Evolutionary conservation across 1,284 basidiomycete genomes (phyloP).

Genomic region (Apiotrichum siamense): DNA sequence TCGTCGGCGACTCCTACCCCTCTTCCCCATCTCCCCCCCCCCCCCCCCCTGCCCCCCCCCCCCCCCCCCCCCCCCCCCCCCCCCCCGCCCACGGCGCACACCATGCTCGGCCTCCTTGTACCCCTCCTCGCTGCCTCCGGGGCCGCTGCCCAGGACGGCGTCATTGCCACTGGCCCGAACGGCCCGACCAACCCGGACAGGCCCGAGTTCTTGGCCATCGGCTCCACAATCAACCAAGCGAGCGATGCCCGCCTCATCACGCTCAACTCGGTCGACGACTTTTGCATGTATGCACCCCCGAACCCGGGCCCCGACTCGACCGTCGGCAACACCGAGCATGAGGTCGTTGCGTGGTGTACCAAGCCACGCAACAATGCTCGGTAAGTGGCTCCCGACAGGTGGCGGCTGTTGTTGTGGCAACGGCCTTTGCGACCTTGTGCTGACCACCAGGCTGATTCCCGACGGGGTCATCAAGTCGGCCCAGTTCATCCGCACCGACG

Average conservation of each 20-base stretch:
- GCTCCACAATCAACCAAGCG: slow-evolving; percentile 38
- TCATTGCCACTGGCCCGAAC: slow-evolving; percentile 36
- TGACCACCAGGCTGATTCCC: slow-evolving; percentile 32
- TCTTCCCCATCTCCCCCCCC: background rate
- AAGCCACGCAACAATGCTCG: slow-evolving; percentile 31
- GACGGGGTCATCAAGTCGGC: slow-evolving; percentile 38
- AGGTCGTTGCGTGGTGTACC: slow-evolving; percentile 39
- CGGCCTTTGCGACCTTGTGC: too few species aligned
- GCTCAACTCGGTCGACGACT: slow-evolving; percentile 43
- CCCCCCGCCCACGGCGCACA: too few species aligned
- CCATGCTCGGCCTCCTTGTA: slow-evolving; percentile 12
- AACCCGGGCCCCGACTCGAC: slow-evolving; percentile 27
- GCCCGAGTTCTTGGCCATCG: slow-evolving; percentile 27
- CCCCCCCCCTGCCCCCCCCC: background rate
- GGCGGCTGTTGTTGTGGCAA: background rate
- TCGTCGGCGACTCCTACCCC: too few species aligned
- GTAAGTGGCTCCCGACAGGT: slow-evolving; percentile 9
- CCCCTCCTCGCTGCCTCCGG: slow-evolving; percentile 8
- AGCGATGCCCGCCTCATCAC: slow-evolving; percentile 35
- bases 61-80: background rate
- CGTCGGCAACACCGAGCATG: slow-evolving; percentile 39
- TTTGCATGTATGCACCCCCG: slow-evolving; percentile 40
- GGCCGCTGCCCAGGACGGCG: slow-evolving; percentile 18
- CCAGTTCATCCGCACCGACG: slow-evolving; percentile 38
- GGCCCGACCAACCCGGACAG: slow-evolving; percentile 42